Evolutionary conservation across 495 filamentous ascomycete genomes (phyloP), one percentile per base, ranked within the genome.

Genomic region (Neurospora tetraspora): DNA sequence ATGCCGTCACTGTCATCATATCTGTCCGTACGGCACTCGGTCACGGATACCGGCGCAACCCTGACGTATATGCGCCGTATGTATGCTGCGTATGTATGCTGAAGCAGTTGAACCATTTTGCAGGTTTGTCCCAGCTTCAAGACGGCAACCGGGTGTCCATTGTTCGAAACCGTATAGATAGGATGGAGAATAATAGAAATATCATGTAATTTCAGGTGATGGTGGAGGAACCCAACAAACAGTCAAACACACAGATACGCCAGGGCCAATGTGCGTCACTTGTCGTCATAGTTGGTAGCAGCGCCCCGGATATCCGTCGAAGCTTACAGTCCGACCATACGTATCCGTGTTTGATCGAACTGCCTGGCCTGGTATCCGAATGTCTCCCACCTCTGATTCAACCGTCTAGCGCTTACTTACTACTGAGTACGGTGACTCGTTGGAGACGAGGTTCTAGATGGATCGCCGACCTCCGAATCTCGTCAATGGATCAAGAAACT

Each of bases 261-360:
- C 47, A 27, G 47, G 11, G 11, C 18, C 23, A 16, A 65, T 65
- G 14, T 36, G 74, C 70, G 70, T 74, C 74, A 76, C 72, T 53
- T 27, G 43, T 76, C 74, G 74, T 76, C 74, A 74, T 74, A 37
- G 43, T 36, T 38, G 39, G 69, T 71, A 34, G 72, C 36, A 73
- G 53, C 53, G 53, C 27, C 53, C 53, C 53, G 27, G 27, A 18
- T 65, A 36, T 18, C 47, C 23, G 11, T 31, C 47, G 23, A 59
- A 59, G 47, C 20, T 59, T 53, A 10, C 20, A 53, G 20, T 53
- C 47, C 11, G 47, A 27, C 11, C 27, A 9, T 61, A 27, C n/a
- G 23, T 61, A 61, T 61, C 53, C 14, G 53, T 65, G 14, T 34
- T 65, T 34, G 53, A 61, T 61, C 23, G 2, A 61, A 31, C 53